Conservation (phyloP, 1,284 basidiomycete species). For the Boletus sp. region DNA sequence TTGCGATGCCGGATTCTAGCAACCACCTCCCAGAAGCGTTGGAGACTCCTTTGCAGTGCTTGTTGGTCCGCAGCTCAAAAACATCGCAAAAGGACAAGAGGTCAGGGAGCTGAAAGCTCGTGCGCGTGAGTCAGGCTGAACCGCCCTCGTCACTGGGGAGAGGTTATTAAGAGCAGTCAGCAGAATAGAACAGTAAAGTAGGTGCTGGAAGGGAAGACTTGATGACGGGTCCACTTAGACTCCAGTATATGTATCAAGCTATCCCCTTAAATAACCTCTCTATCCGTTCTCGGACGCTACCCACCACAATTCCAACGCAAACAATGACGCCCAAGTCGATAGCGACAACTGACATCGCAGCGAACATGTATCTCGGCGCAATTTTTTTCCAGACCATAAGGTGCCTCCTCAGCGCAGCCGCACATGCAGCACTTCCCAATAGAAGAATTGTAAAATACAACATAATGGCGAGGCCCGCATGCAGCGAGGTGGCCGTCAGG, state of each 20-base stretch:
- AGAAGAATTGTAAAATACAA: constrained; percentile 68
- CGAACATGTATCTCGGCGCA: constrained; percentile 89
- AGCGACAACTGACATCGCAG: constrained; percentile 48
- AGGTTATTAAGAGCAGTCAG: background rate
- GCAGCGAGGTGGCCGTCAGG: constrained; percentile 36
- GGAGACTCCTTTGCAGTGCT: constrained; percentile 44
- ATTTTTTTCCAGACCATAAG: constrained; percentile 99
- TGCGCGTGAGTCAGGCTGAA: background rate
- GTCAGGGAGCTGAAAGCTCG: constrained; percentile 59
- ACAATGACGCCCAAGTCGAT: constrained; percentile 57
- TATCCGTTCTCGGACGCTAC: constrained; percentile 23
- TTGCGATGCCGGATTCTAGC: constrained; percentile 22
- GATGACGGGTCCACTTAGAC: background rate
- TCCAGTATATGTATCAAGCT: constrained; percentile 19
- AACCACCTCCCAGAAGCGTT: constrained; percentile 48
- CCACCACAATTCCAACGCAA: constrained; percentile 39
- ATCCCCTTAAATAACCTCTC: constrained; percentile 22
- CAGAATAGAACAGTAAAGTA: constrained; percentile 4
- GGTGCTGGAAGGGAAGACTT: constrained; percentile 9
- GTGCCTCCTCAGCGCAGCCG: constrained; percentile 80
- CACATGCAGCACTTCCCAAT: constrained; percentile 68
- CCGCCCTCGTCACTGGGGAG: constrained; percentile 1
- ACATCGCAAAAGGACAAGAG: constrained; percentile 41
- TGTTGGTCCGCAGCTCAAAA: constrained; percentile 52
- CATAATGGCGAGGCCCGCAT: constrained; percentile 55